Evolutionary conservation across 345 rosid genomes (phyloP).

Genomic region (Streptanthus diversifolius): DNA sequence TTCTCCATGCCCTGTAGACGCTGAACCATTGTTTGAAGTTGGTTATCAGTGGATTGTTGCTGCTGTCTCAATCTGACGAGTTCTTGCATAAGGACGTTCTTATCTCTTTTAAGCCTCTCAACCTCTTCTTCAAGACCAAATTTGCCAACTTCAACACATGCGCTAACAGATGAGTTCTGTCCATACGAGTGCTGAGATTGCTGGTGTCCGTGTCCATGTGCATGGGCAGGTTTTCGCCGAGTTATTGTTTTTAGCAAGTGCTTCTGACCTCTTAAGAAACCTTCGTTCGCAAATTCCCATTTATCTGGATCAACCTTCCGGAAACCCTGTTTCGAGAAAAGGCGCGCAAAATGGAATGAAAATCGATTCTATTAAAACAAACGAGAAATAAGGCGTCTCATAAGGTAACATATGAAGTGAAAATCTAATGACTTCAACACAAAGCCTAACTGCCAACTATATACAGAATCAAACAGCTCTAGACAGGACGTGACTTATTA

Average conservation of each 20-base stretch:
- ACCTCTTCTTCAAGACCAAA: conserved; percentile 98
- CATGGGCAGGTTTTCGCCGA: conserved; percentile 82
- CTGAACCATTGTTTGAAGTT: conserved; percentile 84
- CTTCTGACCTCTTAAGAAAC: conserved; percentile 90
- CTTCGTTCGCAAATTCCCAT: conserved; percentile 97
- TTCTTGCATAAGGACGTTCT: conserved; percentile 98
- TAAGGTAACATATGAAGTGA: neutral
- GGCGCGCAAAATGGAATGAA: neutral
- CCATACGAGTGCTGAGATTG: conserved; percentile 63
- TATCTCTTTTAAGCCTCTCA: conserved; percentile 96
- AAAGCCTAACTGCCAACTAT: neutral
- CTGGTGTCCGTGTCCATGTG: conserved; percentile 55
- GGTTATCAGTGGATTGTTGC: conserved; percentile 86
- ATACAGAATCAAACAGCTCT: conserved; percentile 3
- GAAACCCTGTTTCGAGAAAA: conserved; percentile 65
- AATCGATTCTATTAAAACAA: neutral
- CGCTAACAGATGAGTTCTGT: conserved; percentile 68
- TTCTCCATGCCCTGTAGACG: conserved; percentile 98
- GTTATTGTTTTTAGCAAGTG: conserved; percentile 72
- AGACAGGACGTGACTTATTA: neutral
- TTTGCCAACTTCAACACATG: conserved; percentile 98
- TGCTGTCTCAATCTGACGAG: conserved; percentile 91
- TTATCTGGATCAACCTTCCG: conserved; percentile 96
- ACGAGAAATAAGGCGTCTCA: neutral
- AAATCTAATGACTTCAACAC: conserved; percentile 1